Conservation (phyloP, 768 basidiomycete species). For the Phlebiopsis gigantea region DNA sequence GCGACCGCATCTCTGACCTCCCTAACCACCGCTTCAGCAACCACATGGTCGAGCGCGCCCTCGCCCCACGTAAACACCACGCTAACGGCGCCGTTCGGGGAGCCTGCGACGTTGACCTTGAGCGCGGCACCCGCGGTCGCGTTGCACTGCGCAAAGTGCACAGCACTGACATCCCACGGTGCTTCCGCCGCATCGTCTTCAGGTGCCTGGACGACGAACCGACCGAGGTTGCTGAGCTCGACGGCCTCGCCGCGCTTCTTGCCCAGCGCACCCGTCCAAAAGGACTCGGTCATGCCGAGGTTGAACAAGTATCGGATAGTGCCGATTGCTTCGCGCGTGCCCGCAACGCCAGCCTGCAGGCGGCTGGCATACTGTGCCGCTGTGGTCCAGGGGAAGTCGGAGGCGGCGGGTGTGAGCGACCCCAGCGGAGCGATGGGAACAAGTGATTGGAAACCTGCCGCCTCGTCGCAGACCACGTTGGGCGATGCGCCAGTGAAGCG, state of each 20-base stretch:
- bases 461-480: conserved; percentile 30
- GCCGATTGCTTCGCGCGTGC: conserved; percentile 1
- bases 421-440: not conserved
- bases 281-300: not conserved
- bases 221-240: conserved; percentile 6
- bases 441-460: conserved; percentile 16
- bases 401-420: not conserved
- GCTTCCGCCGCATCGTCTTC: not conserved
- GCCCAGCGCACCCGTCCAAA: conserved; percentile 1
- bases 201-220: not conserved
- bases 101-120: conserved; percentile 15
- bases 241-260: conserved; percentile 2
- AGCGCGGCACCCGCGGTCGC: not conserved
- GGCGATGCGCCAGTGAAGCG: conserved; percentile 22
- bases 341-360: not conserved
- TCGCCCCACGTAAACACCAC: not conserved
- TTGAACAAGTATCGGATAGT: conserved; percentile 2
- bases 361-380: not conserved
- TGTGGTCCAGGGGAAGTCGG: conserved; percentile 1
- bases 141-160: conserved; percentile 10
- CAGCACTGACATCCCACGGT: not conserved
- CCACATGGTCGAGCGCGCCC: not conserved
- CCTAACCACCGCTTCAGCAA: not conserved
- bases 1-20: not conserved
- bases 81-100: conserved; percentile 1